phyloP scores from a whole-genome alignment of 495 filamentous ascomycete genomes.

The Evernia prunastri region DNA sequence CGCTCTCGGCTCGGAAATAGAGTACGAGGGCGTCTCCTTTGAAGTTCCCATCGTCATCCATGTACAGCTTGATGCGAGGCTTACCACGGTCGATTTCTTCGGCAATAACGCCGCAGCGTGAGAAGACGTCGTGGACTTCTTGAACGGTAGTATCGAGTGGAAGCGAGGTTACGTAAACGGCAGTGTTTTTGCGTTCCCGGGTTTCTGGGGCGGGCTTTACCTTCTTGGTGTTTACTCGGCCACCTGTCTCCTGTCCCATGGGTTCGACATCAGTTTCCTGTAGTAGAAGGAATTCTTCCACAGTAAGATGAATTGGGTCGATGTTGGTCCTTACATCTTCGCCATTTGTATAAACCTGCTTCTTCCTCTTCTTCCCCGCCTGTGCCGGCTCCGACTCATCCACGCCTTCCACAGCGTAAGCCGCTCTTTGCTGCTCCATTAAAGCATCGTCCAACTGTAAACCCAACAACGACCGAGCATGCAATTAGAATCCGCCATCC shows the following conservation, averaged over 20 bases:
- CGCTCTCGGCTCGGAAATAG: conserved; percentile 88
- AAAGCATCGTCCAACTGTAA: conserved; percentile 68
- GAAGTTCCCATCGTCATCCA: conserved; percentile 69
- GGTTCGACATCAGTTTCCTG: not conserved
- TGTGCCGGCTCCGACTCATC: conserved; percentile 53
- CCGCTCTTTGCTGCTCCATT: conserved; percentile 69
- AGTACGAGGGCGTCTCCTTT: conserved; percentile 92
- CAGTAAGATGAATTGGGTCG: not conserved
- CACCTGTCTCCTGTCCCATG: conserved; percentile 25
- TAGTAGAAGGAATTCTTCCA: not conserved
- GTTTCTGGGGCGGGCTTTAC: conserved; percentile 45
- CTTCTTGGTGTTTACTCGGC: conserved; percentile 43
- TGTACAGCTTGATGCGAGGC: conserved; percentile 90
- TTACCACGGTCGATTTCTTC: conserved; percentile 82
- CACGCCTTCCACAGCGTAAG: conserved; percentile 64
- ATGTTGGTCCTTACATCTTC: conserved; percentile 48
- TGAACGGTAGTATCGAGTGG: conserved; percentile 69
- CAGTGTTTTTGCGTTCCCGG: conserved; percentile 75
- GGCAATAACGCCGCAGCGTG: conserved; percentile 84
- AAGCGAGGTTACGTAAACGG: conserved; percentile 82
- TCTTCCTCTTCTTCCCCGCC: conserved; percentile 60
- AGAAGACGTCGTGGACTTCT: conserved; percentile 79
- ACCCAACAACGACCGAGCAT: conserved; percentile 31
- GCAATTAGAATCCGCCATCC: conserved; percentile 31
- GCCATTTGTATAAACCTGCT: conserved; percentile 54